Evolutionary conservation across 2,329 filamentous ascomycete genomes (phyloP), one percentile per base, ranked within the genome.

Genomic region (Fusarium paranaense): DNA sequence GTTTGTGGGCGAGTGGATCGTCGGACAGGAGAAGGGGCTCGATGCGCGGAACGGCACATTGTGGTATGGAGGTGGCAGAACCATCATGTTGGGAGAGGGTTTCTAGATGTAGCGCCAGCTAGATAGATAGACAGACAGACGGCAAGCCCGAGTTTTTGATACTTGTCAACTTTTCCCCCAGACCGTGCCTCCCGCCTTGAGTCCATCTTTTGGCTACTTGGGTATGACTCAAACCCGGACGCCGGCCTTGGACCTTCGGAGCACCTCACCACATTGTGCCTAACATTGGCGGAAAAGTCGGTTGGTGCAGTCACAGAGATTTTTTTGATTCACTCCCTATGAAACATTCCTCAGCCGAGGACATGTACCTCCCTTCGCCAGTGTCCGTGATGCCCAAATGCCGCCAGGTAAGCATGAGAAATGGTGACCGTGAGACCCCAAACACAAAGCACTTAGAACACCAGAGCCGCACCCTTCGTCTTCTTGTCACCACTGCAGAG

Each of bases 391-490:
- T 85, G 82, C 82, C 84, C 83, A 79, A 80, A 83, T 82, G 81
- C 81, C 83, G 82, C 80, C 82, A 84, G 80, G 83, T 80, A 85
- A 83, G 80, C 82, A 83, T 81, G 78, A 83, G 80, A 81, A 81
- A 82, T 81, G 82, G 80, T 83, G 80, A 82, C 72, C 72, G 72
- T 74, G 56, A 74, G 72, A 74, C 80, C 80, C 81, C 79, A 82
- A 81, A 79, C 80, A 80, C 83, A 87, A 87, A 83, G 85, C 87
- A 90, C 89, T 93, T 98, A 99, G 92, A 99, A 99, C 84, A 99
- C 97, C 85, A 99, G 92, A 88, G 97, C 97, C 83, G 97, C 97
- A 93, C 97, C 97, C 95, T 99, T 99, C 83, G 97, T 99, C 95
- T 99, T 99, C 95, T 99, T 99, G 93, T 99, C 97, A 92, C 97